A percentile compares a stretch with the other conserved stretches of the same genome.
These are phyloP conservation scores for Dictyostelium capitatum DNA, from an alignment of 78 protist species.

Conservation along the genomic window DNA sequence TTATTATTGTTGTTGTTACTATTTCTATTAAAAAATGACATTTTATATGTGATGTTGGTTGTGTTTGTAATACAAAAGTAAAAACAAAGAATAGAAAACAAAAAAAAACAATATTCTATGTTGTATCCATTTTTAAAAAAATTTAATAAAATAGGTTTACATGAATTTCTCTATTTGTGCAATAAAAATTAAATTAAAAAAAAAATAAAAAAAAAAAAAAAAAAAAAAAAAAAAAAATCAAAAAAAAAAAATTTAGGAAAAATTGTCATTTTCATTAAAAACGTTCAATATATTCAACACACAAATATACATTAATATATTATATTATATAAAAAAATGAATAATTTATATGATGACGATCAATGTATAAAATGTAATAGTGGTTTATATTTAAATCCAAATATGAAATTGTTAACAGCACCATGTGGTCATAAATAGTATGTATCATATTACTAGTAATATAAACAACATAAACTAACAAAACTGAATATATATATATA, in stretches of 20 bases:
- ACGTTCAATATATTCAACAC: background rate
- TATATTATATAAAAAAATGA: too few species aligned
- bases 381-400: conserved; percentile 33
- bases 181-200: background rate
- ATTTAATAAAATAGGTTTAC: too few species aligned
- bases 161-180: background rate
- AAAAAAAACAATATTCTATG: too few species aligned
- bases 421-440: conserved; percentile 81
- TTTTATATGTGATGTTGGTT: background rate
- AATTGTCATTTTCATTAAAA: background rate
- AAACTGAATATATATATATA: too few species aligned
- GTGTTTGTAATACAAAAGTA: too few species aligned
- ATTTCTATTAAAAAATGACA: background rate
- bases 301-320: too few species aligned
- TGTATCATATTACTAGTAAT: background rate
- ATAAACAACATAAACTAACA: background rate
- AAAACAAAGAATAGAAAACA: too few species aligned
- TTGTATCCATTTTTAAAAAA: too few species aligned
- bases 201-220: too few species aligned
- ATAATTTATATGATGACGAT: conserved; percentile 29
- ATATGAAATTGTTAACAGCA: conserved; percentile 41
- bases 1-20: background rate
- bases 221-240: background rate
- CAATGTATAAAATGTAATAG: conserved; percentile 49
- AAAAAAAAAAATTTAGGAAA: background rate